These are phyloP conservation scores for Amborella trichopoda DNA, from an alignment of 164 flowering plant genomes.

Conservation along the genomic window DNA sequence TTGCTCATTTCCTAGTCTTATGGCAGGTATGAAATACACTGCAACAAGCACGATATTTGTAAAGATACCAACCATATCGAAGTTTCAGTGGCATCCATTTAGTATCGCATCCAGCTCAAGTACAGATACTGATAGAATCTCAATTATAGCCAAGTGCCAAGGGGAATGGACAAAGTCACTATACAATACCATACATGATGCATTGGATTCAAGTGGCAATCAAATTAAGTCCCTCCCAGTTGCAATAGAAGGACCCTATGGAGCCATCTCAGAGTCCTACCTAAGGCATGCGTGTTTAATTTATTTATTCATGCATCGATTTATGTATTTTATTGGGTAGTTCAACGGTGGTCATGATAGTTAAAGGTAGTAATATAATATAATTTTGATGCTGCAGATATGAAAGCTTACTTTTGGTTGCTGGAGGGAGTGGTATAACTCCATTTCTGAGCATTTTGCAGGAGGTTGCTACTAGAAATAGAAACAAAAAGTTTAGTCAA, in stretches of 20 bases:
- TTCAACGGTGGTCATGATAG: too few species aligned
- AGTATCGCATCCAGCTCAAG: conserved; percentile 63
- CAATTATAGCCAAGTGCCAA: conserved; percentile 51
- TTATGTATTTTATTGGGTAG: too few species aligned
- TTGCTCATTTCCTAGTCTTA: too few species aligned
- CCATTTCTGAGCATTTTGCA: conserved; percentile 77
- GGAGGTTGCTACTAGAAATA: conserved; percentile 27
- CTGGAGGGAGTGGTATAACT: conserved; percentile 81
- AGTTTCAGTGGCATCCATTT: conserved; percentile 74
- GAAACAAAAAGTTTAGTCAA: conserved; percentile 17
- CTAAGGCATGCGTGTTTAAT: conserved; percentile 29
- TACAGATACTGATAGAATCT: conserved; percentile 35
- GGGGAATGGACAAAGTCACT: conserved; percentile 71
- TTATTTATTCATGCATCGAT: too few species aligned
- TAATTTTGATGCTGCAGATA: conserved; percentile 69
- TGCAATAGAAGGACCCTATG: conserved; percentile 82
- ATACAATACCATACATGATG: conserved; percentile 23
- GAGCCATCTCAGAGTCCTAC: conserved; percentile 50
- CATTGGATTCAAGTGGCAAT: conserved; percentile 16
- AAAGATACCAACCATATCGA: conserved; percentile 64
- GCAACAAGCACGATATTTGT: conserved; percentile 67
- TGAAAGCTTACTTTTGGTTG: conserved; percentile 54
- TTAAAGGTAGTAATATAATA: too few species aligned
- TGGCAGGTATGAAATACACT: conserved; percentile 46
- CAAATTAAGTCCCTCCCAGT: conserved; percentile 32